Evolutionary conservation across 345 rosid species (phyloP).

Genomic region (Melastoma malabathricum): DNA sequence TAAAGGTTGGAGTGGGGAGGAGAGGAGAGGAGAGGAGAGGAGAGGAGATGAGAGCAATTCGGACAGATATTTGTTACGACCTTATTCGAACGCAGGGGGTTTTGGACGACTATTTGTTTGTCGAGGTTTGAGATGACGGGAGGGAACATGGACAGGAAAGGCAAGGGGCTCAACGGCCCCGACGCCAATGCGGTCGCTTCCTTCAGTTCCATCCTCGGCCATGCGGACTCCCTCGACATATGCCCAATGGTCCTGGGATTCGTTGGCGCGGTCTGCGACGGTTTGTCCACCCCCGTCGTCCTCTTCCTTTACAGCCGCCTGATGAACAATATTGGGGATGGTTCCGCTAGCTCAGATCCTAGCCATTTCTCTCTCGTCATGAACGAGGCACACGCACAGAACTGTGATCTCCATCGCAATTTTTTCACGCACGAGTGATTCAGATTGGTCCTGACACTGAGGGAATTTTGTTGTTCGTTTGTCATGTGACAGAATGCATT

Average conservation of each 20-base stretch:
- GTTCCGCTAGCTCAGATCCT: slow-evolving; percentile 10
- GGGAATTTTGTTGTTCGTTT: background rate
- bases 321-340: slow-evolving; percentile 61
- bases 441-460: background rate
- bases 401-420: background rate
- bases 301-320: slow-evolving; percentile 46
- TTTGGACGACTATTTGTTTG: too few species aligned
- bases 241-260: slow-evolving; percentile 56
- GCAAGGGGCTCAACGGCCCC: too few species aligned
- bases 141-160: too few species aligned
- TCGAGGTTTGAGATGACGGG: too few species aligned
- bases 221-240: slow-evolving; percentile 53
- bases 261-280: slow-evolving; percentile 72
- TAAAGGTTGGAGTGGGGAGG: too few species aligned
- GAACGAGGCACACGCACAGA: slow-evolving; percentile 29
- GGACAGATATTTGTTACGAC: too few species aligned
- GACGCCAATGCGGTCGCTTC: too few species aligned
- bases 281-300: slow-evolving; percentile 58
- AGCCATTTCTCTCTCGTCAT: slow-evolving; percentile 29
- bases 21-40: too few species aligned
- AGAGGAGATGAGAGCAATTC: too few species aligned
- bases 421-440: background rate
- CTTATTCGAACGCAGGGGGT: too few species aligned
- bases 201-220: slow-evolving; percentile 63
- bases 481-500: slow-evolving; percentile 54